Evolutionary conservation across 768 basidiomycete genomes (phyloP).

Genomic region (Boletus pseudo-olivaceus): DNA sequence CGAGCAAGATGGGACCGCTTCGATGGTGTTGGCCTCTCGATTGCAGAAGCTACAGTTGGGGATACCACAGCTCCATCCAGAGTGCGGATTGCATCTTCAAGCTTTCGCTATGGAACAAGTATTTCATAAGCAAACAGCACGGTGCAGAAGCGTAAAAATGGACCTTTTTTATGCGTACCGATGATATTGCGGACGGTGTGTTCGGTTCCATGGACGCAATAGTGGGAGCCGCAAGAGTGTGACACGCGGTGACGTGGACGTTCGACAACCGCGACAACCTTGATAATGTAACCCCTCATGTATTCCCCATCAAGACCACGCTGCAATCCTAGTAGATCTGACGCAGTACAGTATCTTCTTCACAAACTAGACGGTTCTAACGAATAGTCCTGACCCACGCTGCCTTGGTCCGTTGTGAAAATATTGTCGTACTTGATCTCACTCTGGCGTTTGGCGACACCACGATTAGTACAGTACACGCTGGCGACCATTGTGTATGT

Average conservation of each 20-base stretch:
- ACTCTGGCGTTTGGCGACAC: neutral
- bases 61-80: constrained; percentile 62
- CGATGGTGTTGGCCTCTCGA: constrained; percentile 39
- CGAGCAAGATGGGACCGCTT: constrained; percentile 52
- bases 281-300: neutral
- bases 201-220: constrained; percentile 13
- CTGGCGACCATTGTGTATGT: neutral
- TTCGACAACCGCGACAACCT: neutral
- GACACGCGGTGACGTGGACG: constrained; percentile 1
- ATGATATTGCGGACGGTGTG: constrained; percentile 13
- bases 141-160: neutral
- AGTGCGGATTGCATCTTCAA: constrained; percentile 74
- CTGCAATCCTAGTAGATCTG: neutral
- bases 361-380: neutral
- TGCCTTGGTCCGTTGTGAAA: neutral
- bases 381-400: neutral
- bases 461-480: neutral
- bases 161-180: constrained; percentile 45
- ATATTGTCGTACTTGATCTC: no score
- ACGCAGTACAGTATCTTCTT: neutral
- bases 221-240: neutral
- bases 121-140: neutral
- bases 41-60: constrained; percentile 23
- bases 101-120: constrained; percentile 54
- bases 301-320: neutral